Evolutionary conservation across 352 stramenopile species (phyloP).

Genomic region (Phytopythium kandeliae): DNA sequence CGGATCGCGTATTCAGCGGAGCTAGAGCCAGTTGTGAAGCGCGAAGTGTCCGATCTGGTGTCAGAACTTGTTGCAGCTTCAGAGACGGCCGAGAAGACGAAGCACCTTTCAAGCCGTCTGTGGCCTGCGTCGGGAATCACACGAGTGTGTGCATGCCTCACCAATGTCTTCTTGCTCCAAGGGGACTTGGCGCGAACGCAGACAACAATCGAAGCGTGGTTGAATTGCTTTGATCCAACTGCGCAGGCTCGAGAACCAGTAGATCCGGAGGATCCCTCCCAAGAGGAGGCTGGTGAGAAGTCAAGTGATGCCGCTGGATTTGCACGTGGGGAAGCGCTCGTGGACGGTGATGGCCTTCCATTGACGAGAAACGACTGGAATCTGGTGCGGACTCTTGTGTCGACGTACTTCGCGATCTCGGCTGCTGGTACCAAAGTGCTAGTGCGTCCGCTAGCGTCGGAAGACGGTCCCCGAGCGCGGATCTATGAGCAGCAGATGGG

Average conservation of each 20-base stretch:
- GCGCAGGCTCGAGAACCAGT: conserved; percentile 40
- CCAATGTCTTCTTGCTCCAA: conserved; percentile 71
- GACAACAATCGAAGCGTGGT: conserved; percentile 46
- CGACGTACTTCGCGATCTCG: conserved; percentile 71
- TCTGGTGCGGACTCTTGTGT: conserved; percentile 71
- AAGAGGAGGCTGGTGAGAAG: conserved; percentile 20
- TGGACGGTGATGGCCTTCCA: conserved; percentile 73
- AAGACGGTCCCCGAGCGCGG: conserved; percentile 15
- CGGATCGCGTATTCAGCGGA: conserved; percentile 57
- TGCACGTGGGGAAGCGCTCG: conserved; percentile 57
- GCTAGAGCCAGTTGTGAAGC: conserved; percentile 51
- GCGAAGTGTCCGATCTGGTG: conserved; percentile 56
- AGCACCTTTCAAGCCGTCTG: conserved; percentile 44
- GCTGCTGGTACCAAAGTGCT: conserved; percentile 42
- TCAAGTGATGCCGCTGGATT: conserved; percentile 28
- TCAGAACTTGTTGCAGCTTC: conserved; percentile 62
- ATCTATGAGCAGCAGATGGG: conserved; percentile 72
- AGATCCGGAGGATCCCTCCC: conserved; percentile 16
- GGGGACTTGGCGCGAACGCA: conserved; percentile 54
- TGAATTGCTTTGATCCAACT: conserved; percentile 76
- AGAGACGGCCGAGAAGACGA: conserved; percentile 55
- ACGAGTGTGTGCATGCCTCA: conserved; percentile 67
- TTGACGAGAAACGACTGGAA: conserved; percentile 81
- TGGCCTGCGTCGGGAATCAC: conserved; percentile 81
- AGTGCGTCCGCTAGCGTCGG: conserved; percentile 33